These are phyloP conservation scores for Colletotrichum lupini DNA, from an alignment of 2,329 filamentous ascomycete species.

Conservation along the genomic window DNA sequence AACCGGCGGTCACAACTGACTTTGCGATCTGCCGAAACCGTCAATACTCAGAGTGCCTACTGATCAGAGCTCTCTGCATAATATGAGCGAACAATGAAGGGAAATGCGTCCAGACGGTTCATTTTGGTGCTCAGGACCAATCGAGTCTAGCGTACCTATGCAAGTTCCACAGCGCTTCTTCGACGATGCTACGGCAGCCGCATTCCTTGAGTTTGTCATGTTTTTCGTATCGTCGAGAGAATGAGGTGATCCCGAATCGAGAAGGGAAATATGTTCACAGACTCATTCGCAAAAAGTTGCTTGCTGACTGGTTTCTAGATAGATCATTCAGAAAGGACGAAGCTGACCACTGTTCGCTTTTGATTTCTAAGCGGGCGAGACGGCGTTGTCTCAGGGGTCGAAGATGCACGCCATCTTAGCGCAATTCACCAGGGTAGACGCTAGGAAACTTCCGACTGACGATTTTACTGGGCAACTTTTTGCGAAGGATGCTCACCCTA, in stretches of 20 bases:
- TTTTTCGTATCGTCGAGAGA: neutral
- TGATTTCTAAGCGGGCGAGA: constrained; percentile 2
- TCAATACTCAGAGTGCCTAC: neutral
- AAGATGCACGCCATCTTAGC: neutral
- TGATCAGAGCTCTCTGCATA: neutral
- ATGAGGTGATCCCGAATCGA: neutral
- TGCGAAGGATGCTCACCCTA: neutral
- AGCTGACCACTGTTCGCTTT: neutral
- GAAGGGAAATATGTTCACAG: neutral
- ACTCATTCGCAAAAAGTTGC: constrained; percentile 2
- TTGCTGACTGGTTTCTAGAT: neutral
- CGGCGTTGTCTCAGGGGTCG: neutral
- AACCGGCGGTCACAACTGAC: constrained; percentile 38
- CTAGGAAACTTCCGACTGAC: neutral
- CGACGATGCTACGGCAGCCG: neutral
- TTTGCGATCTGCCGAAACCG: constrained; percentile 38
- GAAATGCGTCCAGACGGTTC: neutral
- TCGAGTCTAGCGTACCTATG: neutral
- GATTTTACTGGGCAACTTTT: constrained; percentile 1
- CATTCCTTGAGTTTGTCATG: neutral
- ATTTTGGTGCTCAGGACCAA: neutral
- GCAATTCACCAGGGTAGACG: neutral
- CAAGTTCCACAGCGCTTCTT: constrained; percentile 10
- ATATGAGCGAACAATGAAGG: neutral
- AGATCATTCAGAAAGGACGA: neutral